Evolutionary conservation across 257 asterid species (phyloP).

Genomic region (Thymus mandschuricus): DNA sequence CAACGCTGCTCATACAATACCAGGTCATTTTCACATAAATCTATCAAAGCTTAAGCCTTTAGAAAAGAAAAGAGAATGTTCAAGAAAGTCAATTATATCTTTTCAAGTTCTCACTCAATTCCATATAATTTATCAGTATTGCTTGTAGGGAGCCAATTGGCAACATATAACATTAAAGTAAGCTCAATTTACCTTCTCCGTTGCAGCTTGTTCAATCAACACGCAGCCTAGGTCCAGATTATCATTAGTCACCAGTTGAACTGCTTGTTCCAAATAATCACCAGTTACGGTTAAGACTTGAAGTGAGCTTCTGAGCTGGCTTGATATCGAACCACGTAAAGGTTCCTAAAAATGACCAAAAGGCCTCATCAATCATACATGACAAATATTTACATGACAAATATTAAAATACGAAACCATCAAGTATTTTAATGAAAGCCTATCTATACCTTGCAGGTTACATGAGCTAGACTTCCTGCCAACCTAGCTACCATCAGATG

Average conservation of each 20-base stretch:
- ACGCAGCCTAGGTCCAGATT: constrained; percentile 99
- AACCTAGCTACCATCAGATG: constrained; percentile 98
- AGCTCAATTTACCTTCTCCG: constrained; percentile 71
- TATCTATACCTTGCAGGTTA: constrained; percentile 88
- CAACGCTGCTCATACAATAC: background rate
- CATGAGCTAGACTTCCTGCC: constrained; percentile 99
- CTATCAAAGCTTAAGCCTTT: background rate
- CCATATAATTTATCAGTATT: background rate
- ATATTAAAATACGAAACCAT: constrained; percentile 7
- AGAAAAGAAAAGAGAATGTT: too few species aligned
- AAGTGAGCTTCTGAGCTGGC: constrained; percentile 81
- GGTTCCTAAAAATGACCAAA: constrained; percentile 64
- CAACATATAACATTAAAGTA: background rate
- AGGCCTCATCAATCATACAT: constrained; percentile 17
- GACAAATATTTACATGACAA: constrained; percentile 10
- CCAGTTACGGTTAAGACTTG: constrained; percentile 58
- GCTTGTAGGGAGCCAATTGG: constrained; percentile 1
- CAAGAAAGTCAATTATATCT: background rate
- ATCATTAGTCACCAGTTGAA: constrained; percentile 88
- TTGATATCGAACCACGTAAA: constrained; percentile 79
- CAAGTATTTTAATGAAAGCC: constrained; percentile 13
- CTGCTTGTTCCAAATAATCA: constrained; percentile 83
- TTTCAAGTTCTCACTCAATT: constrained; percentile 6
- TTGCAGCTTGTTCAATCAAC: constrained; percentile 96
- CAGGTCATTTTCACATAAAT: too few species aligned